Evolutionary conservation across 2,329 filamentous ascomycete species (phyloP).

Genomic region (Cladosporium colombiae): DNA sequence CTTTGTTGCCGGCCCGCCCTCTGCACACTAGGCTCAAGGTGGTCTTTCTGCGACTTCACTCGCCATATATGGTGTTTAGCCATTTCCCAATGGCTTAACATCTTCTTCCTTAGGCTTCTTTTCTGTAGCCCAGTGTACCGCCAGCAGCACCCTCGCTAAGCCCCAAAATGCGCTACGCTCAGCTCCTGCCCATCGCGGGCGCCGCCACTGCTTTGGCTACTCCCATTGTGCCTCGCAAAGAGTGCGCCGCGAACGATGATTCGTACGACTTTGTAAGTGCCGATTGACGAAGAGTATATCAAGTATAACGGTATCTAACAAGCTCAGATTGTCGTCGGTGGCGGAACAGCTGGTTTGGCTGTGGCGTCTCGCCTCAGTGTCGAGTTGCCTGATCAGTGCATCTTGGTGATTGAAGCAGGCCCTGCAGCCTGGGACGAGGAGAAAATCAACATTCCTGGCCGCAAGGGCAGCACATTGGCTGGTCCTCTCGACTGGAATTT

Average conservation of each 20-base stretch:
- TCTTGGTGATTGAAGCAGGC: conserved; percentile 32
- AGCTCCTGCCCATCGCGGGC: conserved; percentile 10
- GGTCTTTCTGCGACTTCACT: conserved; percentile 11
- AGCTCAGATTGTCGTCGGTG: conserved; percentile 30
- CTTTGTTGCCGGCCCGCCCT: neutral
- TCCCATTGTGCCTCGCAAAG: conserved; percentile 16
- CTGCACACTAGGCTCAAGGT: conserved; percentile 1
- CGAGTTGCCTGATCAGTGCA: conserved; percentile 23
- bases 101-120: neutral
- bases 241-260: conserved; percentile 13
- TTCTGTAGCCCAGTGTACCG: neutral
- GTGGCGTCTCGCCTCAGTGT: conserved; percentile 28
- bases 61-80: conserved; percentile 2
- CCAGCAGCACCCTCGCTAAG: neutral
- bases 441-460: conserved; percentile 31
- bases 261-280: conserved; percentile 19
- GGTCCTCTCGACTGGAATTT: conserved; percentile 45
- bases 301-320: neutral
- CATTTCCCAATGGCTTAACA: neutral
- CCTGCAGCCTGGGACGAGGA: conserved; percentile 24
- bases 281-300: too few relatives aligned
- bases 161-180: conserved; percentile 11
- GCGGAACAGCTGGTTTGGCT: conserved; percentile 26
- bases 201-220: conserved; percentile 12
- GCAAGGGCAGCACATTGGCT: conserved; percentile 28